A percentile compares a stretch with the other conserved stretches of the same genome.
Evolutionary conservation across 768 basidiomycete genomes (phyloP).

Genomic region (Russula sp.): DNA sequence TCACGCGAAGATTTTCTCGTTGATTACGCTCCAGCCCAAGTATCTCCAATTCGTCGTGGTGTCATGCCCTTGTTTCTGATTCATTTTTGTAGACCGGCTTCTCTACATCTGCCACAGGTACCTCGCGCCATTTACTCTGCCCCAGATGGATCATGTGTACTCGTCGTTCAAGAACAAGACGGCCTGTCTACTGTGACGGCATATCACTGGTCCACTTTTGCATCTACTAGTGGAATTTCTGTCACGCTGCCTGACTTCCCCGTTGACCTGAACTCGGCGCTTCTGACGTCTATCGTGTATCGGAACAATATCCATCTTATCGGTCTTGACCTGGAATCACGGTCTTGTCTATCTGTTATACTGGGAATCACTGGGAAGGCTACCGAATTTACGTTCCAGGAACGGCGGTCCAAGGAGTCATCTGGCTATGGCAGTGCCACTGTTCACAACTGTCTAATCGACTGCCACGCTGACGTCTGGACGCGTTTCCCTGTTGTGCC

Average conservation of each 20-base stretch:
- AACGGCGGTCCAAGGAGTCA: conserved; percentile 29
- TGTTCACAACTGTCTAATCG: conserved; percentile 33
- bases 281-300: conserved; percentile 40
- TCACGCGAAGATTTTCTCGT: conserved; percentile 45
- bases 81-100: conserved; percentile 35
- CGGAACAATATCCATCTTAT: conserved; percentile 39
- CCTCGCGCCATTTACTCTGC: conserved; percentile 38
- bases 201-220: conserved; percentile 54
- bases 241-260: conserved; percentile 29
- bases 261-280: conserved; percentile 20
- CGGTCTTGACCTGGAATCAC: conserved; percentile 30
- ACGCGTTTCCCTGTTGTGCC: conserved; percentile 14
- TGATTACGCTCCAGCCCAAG: conserved; percentile 49
- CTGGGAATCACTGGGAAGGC: conserved; percentile 47
- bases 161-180: conserved; percentile 28
- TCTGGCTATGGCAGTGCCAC: conserved; percentile 23
- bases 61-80: neutral
- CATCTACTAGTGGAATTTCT: conserved; percentile 38
- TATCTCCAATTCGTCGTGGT: conserved; percentile 19
- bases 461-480: conserved; percentile 14
- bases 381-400: conserved; percentile 51
- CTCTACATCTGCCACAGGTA: conserved; percentile 31
- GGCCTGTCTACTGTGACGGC: conserved; percentile 27
- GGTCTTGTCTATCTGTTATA: conserved; percentile 36
- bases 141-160: conserved; percentile 50